Evolutionary conservation across 169 alveolate species (phyloP).

Genomic region (Theileria annulata): DNA sequence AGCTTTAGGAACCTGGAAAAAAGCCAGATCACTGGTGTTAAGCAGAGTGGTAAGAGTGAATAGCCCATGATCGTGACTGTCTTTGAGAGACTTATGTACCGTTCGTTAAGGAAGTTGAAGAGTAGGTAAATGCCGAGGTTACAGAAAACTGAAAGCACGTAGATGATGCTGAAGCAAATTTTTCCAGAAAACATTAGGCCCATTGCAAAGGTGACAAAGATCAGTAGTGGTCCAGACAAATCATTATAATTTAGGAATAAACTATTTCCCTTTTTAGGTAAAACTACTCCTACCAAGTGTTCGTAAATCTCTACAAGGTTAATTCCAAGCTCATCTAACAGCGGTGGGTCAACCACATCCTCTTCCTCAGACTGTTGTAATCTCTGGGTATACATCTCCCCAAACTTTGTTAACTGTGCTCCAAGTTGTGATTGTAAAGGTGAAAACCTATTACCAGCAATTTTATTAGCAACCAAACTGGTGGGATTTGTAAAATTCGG

Average conservation of each 20-base stretch:
- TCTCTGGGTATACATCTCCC: slow-evolving; percentile 35
- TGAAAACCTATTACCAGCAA: not conserved
- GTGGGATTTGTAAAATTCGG: no score
- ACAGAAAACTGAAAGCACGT: slow-evolving; percentile 50
- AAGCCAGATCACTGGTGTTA: slow-evolving; percentile 51
- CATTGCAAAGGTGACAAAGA: slow-evolving; percentile 32
- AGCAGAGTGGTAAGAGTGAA: slow-evolving; percentile 58
- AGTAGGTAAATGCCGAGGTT: slow-evolving; percentile 37
- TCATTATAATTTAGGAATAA: slow-evolving; percentile 34
- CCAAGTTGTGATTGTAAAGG: slow-evolving; percentile 29
- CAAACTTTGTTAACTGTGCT: slow-evolving; percentile 44
- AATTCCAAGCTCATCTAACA: slow-evolving; percentile 61
- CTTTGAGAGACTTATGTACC: slow-evolving; percentile 43
- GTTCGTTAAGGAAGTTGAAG: slow-evolving; percentile 39
- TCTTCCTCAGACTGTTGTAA: slow-evolving; percentile 14
- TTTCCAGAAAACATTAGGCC: slow-evolving; percentile 53
- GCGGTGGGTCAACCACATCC: slow-evolving; percentile 57
- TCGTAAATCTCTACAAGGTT: slow-evolving; percentile 45
- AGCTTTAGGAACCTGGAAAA: slow-evolving; percentile 40
- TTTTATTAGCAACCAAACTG: not conserved
- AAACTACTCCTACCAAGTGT: slow-evolving; percentile 39
- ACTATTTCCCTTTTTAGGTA: slow-evolving; percentile 35
- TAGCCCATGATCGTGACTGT: slow-evolving; percentile 49
- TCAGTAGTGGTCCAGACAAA: slow-evolving; percentile 54
- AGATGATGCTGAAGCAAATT: slow-evolving; percentile 45